Conservation (phyloP, 2,329 filamentous ascomycete species). For the Apiospora pterosperma region DNA sequence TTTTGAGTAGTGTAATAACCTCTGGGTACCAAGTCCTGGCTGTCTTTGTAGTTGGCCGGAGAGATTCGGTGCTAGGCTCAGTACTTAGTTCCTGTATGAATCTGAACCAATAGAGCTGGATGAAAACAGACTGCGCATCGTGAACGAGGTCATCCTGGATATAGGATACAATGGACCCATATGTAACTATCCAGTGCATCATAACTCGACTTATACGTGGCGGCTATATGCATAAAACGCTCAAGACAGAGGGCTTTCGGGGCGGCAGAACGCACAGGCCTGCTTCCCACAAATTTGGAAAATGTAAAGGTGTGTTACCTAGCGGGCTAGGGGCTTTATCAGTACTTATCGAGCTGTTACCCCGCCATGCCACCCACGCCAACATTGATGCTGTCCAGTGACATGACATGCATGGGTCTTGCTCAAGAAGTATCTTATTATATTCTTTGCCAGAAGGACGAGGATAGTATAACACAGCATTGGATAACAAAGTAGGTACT, state of each 20-base stretch:
- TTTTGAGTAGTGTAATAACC: neutral
- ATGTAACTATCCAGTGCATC: neutral
- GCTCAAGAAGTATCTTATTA: too few species aligned
- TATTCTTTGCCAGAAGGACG: too few species aligned
- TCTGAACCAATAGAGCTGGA: neutral
- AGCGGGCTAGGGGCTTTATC: neutral
- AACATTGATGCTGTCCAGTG: neutral
- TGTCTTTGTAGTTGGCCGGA: neutral
- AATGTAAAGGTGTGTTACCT: constrained; percentile 1
- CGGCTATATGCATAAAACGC: neutral
- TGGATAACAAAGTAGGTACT: neutral
- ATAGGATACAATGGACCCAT: neutral
- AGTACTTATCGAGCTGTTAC: neutral
- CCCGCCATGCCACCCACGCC: neutral
- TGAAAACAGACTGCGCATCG: neutral
- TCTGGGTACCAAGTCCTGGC: neutral
- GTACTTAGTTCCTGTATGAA: neutral
- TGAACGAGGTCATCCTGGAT: neutral
- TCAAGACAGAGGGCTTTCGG: neutral
- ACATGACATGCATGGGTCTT: neutral
- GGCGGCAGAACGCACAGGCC: neutral
- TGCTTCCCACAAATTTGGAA: neutral
- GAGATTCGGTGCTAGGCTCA: neutral
- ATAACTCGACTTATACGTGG: neutral
- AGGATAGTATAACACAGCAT: neutral